These are phyloP conservation scores for Linum trigynum DNA, from an alignment of 345 rosid genomes.

Conservation along the genomic window DNA sequence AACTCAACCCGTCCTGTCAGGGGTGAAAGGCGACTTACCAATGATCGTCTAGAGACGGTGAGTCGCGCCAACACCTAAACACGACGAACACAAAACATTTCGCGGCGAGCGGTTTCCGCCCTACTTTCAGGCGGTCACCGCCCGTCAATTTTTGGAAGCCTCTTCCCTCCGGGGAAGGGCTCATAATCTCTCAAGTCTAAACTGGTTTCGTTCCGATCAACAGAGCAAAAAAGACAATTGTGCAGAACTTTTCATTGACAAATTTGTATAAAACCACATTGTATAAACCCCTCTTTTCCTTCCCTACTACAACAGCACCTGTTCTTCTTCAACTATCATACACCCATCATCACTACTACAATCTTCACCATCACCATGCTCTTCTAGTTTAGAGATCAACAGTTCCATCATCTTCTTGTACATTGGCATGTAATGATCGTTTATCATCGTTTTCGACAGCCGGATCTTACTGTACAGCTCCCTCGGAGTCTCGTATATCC, in stretches of 20 bases:
- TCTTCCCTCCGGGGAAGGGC: conserved; percentile 18
- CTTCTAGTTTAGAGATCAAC: conserved; percentile 50
- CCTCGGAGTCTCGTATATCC: conserved; percentile 65
- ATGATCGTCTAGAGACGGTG: conserved; percentile 45
- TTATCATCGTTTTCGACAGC: conserved; percentile 78
- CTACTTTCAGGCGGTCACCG: conserved; percentile 44
- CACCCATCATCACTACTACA: conserved; percentile 13
- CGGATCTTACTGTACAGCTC: conserved; percentile 79
- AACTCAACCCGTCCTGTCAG: conserved; percentile 50
- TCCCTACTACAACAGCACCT: neutral
- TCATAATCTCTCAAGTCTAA: conserved; percentile 9
- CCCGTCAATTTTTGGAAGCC: conserved; percentile 95
- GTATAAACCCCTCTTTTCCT: neutral
- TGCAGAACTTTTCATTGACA: neutral
- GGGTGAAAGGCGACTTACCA: conserved; percentile 61
- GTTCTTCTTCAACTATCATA: conserved; percentile 7
- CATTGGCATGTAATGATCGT: conserved; percentile 93
- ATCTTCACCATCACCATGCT: conserved; percentile 17
- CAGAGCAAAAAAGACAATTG: too few relatives aligned
- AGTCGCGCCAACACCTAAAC: conserved; percentile 67
- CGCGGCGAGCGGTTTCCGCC: conserved; percentile 50
- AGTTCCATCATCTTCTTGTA: conserved; percentile 74
- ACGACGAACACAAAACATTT: conserved; percentile 19
- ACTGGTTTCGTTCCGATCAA: too few relatives aligned
- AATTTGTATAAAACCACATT: neutral